Percentiles rank a stretch among this genome's conserved stretches.
Evolutionary conservation across 2,329 filamentous ascomycete species (phyloP).

Genomic region (Fonsecaea monophora): DNA sequence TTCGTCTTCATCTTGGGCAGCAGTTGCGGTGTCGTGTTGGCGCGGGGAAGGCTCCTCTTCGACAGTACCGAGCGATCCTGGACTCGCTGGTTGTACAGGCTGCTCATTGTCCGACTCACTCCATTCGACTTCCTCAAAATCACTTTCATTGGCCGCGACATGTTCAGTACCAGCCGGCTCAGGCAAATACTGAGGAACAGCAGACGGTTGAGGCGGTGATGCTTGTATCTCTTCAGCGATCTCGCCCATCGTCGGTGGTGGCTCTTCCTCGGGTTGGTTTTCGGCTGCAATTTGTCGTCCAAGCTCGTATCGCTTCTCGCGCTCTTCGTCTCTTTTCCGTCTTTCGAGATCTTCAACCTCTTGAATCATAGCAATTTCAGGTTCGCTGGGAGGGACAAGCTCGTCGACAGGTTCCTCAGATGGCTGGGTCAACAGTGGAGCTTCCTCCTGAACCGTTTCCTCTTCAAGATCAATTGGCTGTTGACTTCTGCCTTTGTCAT

Average conservation of each 20-base stretch:
- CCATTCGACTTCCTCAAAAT: slow-evolving; percentile 42
- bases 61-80: slow-evolving; percentile 33
- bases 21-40: slow-evolving; percentile 28
- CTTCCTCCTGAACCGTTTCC: slow-evolving; percentile 44
- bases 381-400: slow-evolving; percentile 17
- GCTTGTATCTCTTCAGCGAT: slow-evolving; percentile 53
- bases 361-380: slow-evolving; percentile 16
- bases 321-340: slow-evolving; percentile 43
- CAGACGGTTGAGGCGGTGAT: slow-evolving; percentile 47
- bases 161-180: slow-evolving; percentile 18
- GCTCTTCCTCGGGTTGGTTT: slow-evolving; percentile 27
- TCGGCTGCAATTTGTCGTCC: slow-evolving; percentile 39
- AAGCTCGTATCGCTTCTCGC: slow-evolving; percentile 50
- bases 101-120: slow-evolving; percentile 44
- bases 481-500: slow-evolving; percentile 18
- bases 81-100: slow-evolving; percentile 32
- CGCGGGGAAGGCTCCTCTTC: slow-evolving; percentile 13
- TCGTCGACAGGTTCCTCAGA: slow-evolving; percentile 22
- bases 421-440: slow-evolving; percentile 7
- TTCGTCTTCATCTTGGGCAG: slow-evolving; percentile 38
- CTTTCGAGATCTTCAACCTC: slow-evolving; percentile 28
- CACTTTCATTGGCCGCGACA: slow-evolving; percentile 19
- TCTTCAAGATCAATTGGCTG: slow-evolving; percentile 19
- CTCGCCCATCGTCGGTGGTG: slow-evolving; percentile 49
- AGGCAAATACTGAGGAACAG: slow-evolving; percentile 31